phyloP scores from a whole-genome alignment of 2,329 filamentous ascomycete species.

The Pseudocercospora macadamiae region DNA sequence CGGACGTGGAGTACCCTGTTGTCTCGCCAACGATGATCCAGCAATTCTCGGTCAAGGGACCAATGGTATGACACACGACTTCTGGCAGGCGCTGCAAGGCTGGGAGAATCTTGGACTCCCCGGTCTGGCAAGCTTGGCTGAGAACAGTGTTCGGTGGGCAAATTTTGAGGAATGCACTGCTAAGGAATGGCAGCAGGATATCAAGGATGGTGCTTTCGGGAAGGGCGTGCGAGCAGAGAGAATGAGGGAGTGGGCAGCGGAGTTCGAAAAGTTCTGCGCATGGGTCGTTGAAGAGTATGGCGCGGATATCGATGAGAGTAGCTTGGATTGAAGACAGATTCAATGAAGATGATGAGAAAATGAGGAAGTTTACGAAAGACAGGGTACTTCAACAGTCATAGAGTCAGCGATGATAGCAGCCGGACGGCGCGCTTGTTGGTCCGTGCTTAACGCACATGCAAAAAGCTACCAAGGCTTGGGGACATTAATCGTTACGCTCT shows the following conservation, averaged over 20 bases:
- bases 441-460: no score
- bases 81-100: conserved; percentile 89
- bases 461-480: no score
- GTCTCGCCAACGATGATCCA: conserved; percentile 88
- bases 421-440: no score
- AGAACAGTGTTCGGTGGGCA: conserved; percentile 91
- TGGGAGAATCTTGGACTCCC: conserved; percentile 90
- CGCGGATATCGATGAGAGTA: conserved; percentile 32
- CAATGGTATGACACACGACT: conserved; percentile 85
- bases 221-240: conserved; percentile 69
- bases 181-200: conserved; percentile 70
- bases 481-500: no score
- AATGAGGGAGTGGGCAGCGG: conserved; percentile 75
- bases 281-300: conserved; percentile 80
- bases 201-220: conserved; percentile 75
- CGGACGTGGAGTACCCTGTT: conserved; percentile 79
- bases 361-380: no score
- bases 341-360: no score
- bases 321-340: conserved; percentile 31
- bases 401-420: no score
- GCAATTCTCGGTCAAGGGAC: conserved; percentile 82
- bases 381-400: no score
- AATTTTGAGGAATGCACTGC: conserved; percentile 78
- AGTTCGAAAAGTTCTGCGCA: conserved; percentile 88
- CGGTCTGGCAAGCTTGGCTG: conserved; percentile 81